Evolutionary conservation across 2,329 filamentous ascomycete species (phyloP).

Genomic region (Hypoxylon sp.): DNA sequence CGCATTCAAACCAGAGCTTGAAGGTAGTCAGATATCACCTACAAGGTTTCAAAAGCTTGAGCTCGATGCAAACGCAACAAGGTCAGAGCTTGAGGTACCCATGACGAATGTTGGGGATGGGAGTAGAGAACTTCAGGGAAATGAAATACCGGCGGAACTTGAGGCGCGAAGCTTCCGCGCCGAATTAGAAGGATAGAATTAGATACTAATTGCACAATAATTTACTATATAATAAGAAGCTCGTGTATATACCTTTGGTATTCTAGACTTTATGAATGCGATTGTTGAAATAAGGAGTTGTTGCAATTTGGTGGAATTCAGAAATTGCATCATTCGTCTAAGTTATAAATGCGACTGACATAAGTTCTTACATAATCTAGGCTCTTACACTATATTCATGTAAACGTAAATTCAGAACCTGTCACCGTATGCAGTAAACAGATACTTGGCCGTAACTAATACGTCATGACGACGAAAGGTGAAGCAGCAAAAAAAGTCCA

Average conservation of each 20-base stretch:
- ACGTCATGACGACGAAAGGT: slow-evolving; percentile 31
- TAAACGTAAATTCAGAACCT: too few relatives aligned
- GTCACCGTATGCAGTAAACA: slow-evolving; percentile 17
- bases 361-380: background rate
- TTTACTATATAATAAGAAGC: too few relatives aligned
- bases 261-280: too few relatives aligned
- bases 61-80: slow-evolving; percentile 11
- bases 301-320: too few relatives aligned
- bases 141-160: background rate
- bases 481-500: background rate
- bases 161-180: background rate
- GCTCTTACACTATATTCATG: background rate
- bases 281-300: too few relatives aligned
- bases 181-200: too few relatives aligned
- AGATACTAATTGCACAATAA: too few relatives aligned
- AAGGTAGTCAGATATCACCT: background rate
- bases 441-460: slow-evolving; percentile 17
- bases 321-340: too few relatives aligned
- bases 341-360: too few relatives aligned
- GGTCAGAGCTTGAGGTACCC: slow-evolving; percentile 6
- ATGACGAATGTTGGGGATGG: background rate
- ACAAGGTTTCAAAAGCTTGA: slow-evolving; percentile 1
- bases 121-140: slow-evolving; percentile 1
- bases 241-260: too few relatives aligned
- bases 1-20: slow-evolving; percentile 11